Base-by-base conservation (phyloP, 805 yeast genomes). In the Blastobotrys attinorum region DNA sequence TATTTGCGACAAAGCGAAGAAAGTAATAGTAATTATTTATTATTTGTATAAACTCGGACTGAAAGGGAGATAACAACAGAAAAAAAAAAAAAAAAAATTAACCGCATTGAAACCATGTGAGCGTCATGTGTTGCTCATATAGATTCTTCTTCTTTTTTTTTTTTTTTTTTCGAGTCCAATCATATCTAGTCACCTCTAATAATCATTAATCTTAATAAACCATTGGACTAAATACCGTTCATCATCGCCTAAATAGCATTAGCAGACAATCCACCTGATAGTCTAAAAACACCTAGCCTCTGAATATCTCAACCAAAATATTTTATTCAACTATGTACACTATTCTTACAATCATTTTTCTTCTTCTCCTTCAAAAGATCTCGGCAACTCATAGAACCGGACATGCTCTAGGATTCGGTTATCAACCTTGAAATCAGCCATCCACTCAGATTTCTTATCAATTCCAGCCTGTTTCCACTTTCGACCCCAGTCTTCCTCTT, bases 371-470 rank as follows among this genome's bases (percentile, higher is more conserved):
- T 20, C 41, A 25, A 10, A n/a, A n/a, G n/a, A n/a, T n/a, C n/a
- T n/a, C n/a, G n/a, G n/a, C n/a, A n/a, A n/a, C n/a, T n/a, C n/a
- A n/a, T n/a, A n/a, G n/a, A n/a, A n/a, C 42, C 86, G 59, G 43
- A 76, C 63, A 20, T 63, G 59, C 8, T 72, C 61, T 15, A 90
- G 76, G n/a, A n/a, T n/a, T 47, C 95, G 68, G 6, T 75, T 77
- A 58, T 90, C 97, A 22, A 76, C 76, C 5, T 59, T 67, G 38
- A 89, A 66, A 22, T 82, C 89, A 56, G 79, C 78, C 44, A 81
- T 78, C 98, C 98, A 90, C 60, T 90, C 97, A 50, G 95, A 82
- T 33, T 75, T 66, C 51, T 77, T 81, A 42, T 77, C 83, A 38
- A 63, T 59, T n/a, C 96, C 95, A 46, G 71, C 73, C 51, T 77